Percentiles rank a stretch among this genome's conserved stretches.
phyloP scores from a whole-genome alignment of 2,329 filamentous ascomycete genomes.

The Xylariaceae sp. region DNA sequence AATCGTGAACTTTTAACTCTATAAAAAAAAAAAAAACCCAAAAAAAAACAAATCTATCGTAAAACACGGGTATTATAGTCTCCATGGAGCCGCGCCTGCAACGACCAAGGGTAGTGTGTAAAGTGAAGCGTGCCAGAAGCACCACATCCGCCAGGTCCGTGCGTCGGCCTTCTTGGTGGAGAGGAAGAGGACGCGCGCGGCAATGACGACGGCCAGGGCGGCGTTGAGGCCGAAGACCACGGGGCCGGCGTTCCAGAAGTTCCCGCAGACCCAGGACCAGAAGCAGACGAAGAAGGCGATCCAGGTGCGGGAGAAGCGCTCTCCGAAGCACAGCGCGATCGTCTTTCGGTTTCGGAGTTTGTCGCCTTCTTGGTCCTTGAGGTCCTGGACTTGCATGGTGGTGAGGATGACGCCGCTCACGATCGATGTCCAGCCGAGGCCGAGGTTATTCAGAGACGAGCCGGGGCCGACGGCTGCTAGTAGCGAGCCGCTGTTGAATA shows the following conservation, averaged over 20 bases:
- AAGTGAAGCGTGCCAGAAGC: neutral
- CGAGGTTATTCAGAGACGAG: conserved; percentile 1
- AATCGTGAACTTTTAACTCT: too few species aligned
- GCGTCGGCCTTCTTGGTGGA: neutral
- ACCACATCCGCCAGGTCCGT: conserved; percentile 1
- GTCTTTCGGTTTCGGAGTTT: conserved; percentile 14
- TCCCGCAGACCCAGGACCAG: conserved; percentile 4
- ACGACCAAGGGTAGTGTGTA: neutral
- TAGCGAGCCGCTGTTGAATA: conserved; percentile 19
- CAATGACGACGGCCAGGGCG: neutral
- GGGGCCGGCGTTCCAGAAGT: conserved; percentile 1
- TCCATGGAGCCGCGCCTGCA: neutral
- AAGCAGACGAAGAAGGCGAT: conserved; percentile 11
- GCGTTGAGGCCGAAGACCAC: neutral
- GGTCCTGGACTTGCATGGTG: conserved; percentile 21
- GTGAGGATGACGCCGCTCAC: conserved; percentile 19
- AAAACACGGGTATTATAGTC: neutral
- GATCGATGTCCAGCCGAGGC: conserved; percentile 14
- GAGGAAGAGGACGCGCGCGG: neutral
- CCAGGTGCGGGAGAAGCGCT: conserved; percentile 5
- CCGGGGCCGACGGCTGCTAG: conserved; percentile 6
- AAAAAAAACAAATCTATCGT: too few species aligned
- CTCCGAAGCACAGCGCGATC: conserved; percentile 15
- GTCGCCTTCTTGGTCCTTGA: conserved; percentile 21
- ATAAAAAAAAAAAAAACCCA: too few species aligned